Percentiles rank a stretch among this genome's conserved stretches.
Conservation (phyloP, 805 yeast species). For the Nakazawaea ambrosiae region DNA sequence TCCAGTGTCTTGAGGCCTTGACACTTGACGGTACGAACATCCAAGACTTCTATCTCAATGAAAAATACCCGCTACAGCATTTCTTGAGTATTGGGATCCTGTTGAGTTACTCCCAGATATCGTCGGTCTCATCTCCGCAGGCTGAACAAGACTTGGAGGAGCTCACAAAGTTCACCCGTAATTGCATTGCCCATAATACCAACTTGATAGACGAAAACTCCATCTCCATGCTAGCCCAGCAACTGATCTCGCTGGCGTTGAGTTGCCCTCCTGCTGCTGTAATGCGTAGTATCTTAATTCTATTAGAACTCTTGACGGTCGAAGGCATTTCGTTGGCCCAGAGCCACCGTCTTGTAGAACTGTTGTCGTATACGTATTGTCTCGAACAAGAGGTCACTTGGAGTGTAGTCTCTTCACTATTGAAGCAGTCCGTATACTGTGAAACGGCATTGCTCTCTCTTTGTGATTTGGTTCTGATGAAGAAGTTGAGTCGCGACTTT, state of each 20-base stretch:
- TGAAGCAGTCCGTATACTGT: neutral
- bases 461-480: neutral
- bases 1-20: constrained; percentile 43
- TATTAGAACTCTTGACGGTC: neutral
- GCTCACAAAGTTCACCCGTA: neutral
- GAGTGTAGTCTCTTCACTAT: neutral
- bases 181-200: neutral
- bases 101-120: neutral
- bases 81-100: constrained; percentile 1
- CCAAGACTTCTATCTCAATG: constrained; percentile 12
- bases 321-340: neutral
- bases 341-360: neutral
- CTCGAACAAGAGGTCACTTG: neutral
- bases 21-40: constrained; percentile 28
- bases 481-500: too few relatives aligned
- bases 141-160: neutral
- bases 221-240: constrained; percentile 1
- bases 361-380: neutral
- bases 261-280: neutral
- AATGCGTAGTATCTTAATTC: neutral
- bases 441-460: neutral
- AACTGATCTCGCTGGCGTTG: constrained; percentile 1
- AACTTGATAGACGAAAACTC: constrained; percentile 1
- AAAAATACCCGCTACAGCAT: neutral
- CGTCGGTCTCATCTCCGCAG: too few relatives aligned